Percentiles rank a stretch among this genome's conserved stretches.
Evolutionary conservation across 495 filamentous ascomycete genomes (phyloP).

Genomic region (Penicillium lagena): DNA sequence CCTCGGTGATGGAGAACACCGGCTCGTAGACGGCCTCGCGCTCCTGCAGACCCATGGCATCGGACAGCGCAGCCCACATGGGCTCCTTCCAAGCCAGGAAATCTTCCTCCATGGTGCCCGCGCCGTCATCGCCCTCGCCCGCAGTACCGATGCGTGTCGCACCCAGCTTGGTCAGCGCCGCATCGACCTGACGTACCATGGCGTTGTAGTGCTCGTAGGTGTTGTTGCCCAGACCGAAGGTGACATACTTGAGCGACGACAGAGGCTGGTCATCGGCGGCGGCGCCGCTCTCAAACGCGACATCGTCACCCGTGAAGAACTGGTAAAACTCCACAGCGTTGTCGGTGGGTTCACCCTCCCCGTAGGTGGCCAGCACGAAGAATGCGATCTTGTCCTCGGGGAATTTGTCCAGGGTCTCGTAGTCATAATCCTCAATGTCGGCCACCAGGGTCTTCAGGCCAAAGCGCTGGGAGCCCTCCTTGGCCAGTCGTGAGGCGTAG

Average conservation of each 20-base stretch:
- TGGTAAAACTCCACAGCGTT: conserved; percentile 99
- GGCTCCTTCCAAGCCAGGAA: conserved; percentile 99
- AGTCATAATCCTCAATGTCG: conserved; percentile 97
- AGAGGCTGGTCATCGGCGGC: conserved; percentile 64
- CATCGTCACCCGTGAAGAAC: conserved; percentile 78
- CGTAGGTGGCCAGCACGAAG: conserved; percentile 96
- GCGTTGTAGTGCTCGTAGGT: conserved; percentile 99
- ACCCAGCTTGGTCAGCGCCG: conserved; percentile 71
- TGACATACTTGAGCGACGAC: conserved; percentile 80
- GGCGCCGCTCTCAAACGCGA: conserved; percentile 69
- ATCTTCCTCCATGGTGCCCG: conserved; percentile 99
- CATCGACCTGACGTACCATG: conserved; percentile 89
- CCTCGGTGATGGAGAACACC: conserved; percentile 76
- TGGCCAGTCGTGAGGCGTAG: conserved; percentile 94
- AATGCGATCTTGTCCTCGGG: conserved; percentile 86
- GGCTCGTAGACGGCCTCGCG: conserved; percentile 96
- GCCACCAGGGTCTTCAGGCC: conserved; percentile 98
- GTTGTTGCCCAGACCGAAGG: conserved; percentile 96
- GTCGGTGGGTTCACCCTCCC: conserved; percentile 96
- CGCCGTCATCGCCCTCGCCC: conserved; percentile 95
- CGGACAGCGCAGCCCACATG: conserved; percentile 85
- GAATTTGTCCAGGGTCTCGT: conserved; percentile 85
- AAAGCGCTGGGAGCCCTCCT: conserved; percentile 94
- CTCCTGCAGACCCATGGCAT: conserved; percentile 84
- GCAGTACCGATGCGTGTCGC: conserved; percentile 77